Evolutionary conservation across 1,284 basidiomycete genomes (phyloP), one percentile per base, ranked within the genome.

Genomic region (Cutaneotrichosporon sp.): DNA sequence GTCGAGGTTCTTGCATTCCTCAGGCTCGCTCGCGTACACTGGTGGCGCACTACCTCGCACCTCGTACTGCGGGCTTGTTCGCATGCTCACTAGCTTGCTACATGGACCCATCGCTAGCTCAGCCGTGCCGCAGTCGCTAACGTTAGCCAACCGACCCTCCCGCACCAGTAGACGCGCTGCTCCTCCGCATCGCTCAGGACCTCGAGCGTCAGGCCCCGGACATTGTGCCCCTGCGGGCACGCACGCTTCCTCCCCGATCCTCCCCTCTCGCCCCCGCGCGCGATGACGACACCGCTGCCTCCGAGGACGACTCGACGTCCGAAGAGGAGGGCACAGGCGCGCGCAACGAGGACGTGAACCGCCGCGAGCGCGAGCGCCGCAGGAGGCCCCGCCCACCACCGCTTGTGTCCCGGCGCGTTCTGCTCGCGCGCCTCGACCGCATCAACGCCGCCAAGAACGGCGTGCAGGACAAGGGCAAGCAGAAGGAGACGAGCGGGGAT

Each of bases 131-230:
- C n/a, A 29, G 29, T 13, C 29, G 38, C 33, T 56, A n/a, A 46
- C 60, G 11, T 20, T 45, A 68, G 62, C 71, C 74, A 14, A 56
- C 69, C 18, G 62, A 71, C 36, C 72, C 73, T 1, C 63, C 68
- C 2, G 64, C 63, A 11, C 38, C 69, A 0, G 51, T 62, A 25
- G 78, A 80, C 56, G 63, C 64, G 4, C 69, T 79, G 3, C 64
- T 78, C 7, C 56, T 63, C 20, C 67, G 63, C 18, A 74, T 80
- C n/a, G 61, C 71, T 10, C 73, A 71, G 45, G 77, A 79, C 56
- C 63, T 76, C n/a, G 67, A 71, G 42, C 69, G 72, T 14, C 47
- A 50, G 13, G 18, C 25, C 7, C 68, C 72, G 22, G 71, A 76
- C 27, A 56, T 74, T 11, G 59, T 74, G 8, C 73, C 78, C 54